These are phyloP conservation scores for Eucommia ulmoides DNA, from an alignment of 257 asterid species.

Conservation along the genomic window DNA sequence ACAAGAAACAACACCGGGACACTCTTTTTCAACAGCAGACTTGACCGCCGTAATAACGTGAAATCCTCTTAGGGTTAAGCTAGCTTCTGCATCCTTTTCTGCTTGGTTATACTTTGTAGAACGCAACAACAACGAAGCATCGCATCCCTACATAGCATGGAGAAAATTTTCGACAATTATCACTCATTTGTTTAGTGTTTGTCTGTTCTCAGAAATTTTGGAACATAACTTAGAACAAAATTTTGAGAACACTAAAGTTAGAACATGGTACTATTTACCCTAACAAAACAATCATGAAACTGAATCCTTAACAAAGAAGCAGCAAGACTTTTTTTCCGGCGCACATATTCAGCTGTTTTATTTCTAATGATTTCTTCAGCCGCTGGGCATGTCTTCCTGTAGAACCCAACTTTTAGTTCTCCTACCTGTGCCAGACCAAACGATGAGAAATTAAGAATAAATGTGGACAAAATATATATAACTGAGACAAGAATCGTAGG, in stretches of 20 bases:
- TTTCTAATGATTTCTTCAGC: slow-evolving; percentile 48
- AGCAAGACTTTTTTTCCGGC: slow-evolving; percentile 43
- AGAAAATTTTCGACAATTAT: no score
- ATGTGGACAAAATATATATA: no score
- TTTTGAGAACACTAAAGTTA: background rate
- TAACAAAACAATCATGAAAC: slow-evolving; percentile 35
- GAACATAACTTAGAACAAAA: background rate
- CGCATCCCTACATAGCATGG: slow-evolving; percentile 20
- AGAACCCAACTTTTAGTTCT: no score
- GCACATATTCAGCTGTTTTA: slow-evolving; percentile 28
- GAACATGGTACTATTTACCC: slow-evolving; percentile 12
- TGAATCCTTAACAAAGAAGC: slow-evolving; percentile 37
- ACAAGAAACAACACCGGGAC: slow-evolving; percentile 23
- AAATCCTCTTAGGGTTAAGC: slow-evolving; percentile 18
- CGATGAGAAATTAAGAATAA: no score
- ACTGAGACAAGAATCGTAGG: no score
- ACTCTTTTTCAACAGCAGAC: slow-evolving; percentile 13
- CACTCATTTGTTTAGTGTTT: background rate
- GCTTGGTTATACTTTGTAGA: slow-evolving; percentile 19
- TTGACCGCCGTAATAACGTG: slow-evolving; percentile 19
- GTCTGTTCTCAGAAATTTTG: background rate
- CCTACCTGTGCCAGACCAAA: no score
- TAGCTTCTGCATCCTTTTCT: slow-evolving; percentile 17
- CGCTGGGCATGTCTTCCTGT: slow-evolving; percentile 45
- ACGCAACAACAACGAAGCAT: slow-evolving; percentile 19